A percentile compares a stretch with the other conserved stretches of the same genome.
phyloP scores from a whole-genome alignment of 2,329 filamentous ascomycete genomes.

The Monilinia polystroma region DNA sequence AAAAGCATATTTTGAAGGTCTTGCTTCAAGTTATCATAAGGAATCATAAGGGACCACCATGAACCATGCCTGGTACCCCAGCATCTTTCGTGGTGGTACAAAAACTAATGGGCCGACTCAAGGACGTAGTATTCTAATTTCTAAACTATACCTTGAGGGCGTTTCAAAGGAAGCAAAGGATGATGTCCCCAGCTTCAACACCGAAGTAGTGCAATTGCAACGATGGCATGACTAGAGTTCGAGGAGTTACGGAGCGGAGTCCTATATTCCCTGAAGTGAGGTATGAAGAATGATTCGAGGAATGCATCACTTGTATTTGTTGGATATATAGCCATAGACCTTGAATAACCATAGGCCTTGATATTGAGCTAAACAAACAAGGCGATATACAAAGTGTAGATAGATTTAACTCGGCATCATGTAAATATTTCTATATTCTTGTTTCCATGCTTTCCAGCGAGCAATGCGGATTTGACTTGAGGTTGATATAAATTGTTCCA shows the following conservation, averaged over 20 bases:
- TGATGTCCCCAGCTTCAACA: too few relatives aligned
- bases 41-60: background rate
- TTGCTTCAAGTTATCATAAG: background rate
- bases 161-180: background rate
- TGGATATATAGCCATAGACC: too few relatives aligned
- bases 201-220: background rate
- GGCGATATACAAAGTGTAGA: background rate
- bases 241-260: background rate
- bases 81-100: background rate
- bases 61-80: background rate
- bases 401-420: background rate
- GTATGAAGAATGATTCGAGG: background rate
- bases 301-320: background rate
- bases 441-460: background rate
- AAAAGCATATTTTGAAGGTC: background rate
- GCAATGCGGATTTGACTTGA: background rate
- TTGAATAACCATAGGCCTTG: background rate
- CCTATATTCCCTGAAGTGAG: background rate
- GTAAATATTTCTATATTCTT: background rate
- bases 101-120: background rate
- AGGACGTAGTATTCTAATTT: background rate
- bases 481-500: background rate
- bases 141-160: background rate
- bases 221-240: background rate
- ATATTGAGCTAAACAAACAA: background rate